phyloP scores from a whole-genome alignment of 176 grass and related monocot genomes.

The Triticum aestivum region IWGSC_CS_RefSeq_v2.1 NC_057809.1:535912329-535912828 shows the following conservation, averaged over 20 bases:
- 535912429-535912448: conserved; percentile 58
- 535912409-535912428: conserved; percentile 60
- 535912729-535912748: conserved; percentile 17
- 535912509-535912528: conserved; percentile 85
- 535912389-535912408: conserved; percentile 68
- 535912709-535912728: conserved; percentile 22
- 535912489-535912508: conserved; percentile 94
- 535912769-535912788: conserved; percentile 87
- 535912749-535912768: conserved; percentile 68
- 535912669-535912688: conserved; percentile 7
- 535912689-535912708: background rate
- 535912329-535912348: conserved; percentile 29
- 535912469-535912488: conserved; percentile 93
- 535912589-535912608: background rate
- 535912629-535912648: conserved; percentile 7
- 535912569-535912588: conserved; percentile 25
- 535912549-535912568: conserved; percentile 84
- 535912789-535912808: conserved; percentile 96
- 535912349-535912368: background rate
- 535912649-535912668: background rate
- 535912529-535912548: conserved; percentile 79
- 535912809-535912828: conserved; percentile 95
- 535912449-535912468: conserved; percentile 76
- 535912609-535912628: conserved; percentile 27
- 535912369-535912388: conserved; percentile 24